A percentile compares a stretch with the other conserved stretches of the same genome.
Conservation (phyloP, 192 early-diverging fungal genomes). For the Cetraspora pellucida region DNA sequence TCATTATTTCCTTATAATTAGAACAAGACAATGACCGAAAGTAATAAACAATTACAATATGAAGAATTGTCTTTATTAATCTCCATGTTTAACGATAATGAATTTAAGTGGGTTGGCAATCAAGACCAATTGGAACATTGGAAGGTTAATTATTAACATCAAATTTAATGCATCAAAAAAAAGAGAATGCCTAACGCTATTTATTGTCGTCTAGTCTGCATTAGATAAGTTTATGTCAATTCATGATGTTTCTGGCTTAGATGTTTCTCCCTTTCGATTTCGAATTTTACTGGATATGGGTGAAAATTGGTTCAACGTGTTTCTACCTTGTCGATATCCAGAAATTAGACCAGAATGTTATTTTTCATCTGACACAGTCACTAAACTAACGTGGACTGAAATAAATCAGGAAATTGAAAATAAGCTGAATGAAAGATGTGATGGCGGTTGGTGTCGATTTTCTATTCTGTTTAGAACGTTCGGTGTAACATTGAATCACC, state of each 20-base stretch:
- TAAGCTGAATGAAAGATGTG: not conserved
- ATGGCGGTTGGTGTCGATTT: not conserved
- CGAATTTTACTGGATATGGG: not conserved
- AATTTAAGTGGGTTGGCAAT: not conserved
- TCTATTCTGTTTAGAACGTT: not conserved
- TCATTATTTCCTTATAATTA: no score
- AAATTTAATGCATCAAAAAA: not conserved
- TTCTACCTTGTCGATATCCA: not conserved
- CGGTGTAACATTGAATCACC: not conserved
- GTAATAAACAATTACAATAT: not conserved
- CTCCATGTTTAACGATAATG: not conserved
- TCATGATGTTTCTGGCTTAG: not conserved
- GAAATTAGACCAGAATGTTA: not conserved
- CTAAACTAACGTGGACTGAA: not conserved
- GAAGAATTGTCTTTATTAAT: conserved; percentile 9
- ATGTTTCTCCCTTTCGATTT: not conserved
- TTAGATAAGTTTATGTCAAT: not conserved
- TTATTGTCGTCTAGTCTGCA: not conserved
- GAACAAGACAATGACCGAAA: no score
- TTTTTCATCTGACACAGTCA: not conserved
- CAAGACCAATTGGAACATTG: not conserved
- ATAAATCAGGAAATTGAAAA: conserved; percentile 7
- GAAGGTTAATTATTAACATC: conserved; percentile 8
- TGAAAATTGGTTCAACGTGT: not conserved
- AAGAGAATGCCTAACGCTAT: not conserved